Base-by-base conservation (phyloP, 306 rosid genomes). In the Cucumis hystrix region DNA sequence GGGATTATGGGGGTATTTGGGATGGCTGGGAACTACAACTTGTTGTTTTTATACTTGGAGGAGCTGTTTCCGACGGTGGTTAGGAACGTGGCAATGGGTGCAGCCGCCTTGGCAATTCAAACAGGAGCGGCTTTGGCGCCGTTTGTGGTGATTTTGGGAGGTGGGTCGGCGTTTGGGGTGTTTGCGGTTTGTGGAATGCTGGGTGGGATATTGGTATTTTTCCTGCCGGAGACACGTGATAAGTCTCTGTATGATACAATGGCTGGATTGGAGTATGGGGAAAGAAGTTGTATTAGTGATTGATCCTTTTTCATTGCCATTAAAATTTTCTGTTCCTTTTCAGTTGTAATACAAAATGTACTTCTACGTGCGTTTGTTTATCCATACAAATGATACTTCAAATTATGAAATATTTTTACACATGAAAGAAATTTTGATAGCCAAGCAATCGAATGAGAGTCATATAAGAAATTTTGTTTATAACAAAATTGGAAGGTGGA, bases 61-160 rank as follows among this genome's bases (percentile, higher is more conserved):
- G 93, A 89, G 86, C 61, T 89, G 28, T 89, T 89, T 54, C 93
- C 93, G 0, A 89, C 93, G 0, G 90, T 82, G 83, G 90, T 89
- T 21, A 83, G 93, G 74, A 89, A 85, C 6, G 84, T 85, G 0
- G 93, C 93, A 0, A 78, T 89, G 1, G 93, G 93, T 0, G 64
- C 80, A 1, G 72, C 86, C 0, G 75, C 90, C 0, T 88, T 85
- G 70, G 90, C 93, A 0, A 79, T 84, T 0, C 89, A 87, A 25
- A 83, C 84, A 83, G 93, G 93, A 11, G 93, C 93, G 0, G 82
- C 83, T 18, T 62, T 85, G 74, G 86, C 93, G 0, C 93, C 93
- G 18, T 40, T 89, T 75, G 89, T 89, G 59, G 93, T 89, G 28
- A 88, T 87, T 85, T 79, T 85, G 80, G 91, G 91, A 0, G 85